Base-by-base conservation (phyloP, 1,284 basidiomycete species). In the Ganoderma sinense region DNA sequence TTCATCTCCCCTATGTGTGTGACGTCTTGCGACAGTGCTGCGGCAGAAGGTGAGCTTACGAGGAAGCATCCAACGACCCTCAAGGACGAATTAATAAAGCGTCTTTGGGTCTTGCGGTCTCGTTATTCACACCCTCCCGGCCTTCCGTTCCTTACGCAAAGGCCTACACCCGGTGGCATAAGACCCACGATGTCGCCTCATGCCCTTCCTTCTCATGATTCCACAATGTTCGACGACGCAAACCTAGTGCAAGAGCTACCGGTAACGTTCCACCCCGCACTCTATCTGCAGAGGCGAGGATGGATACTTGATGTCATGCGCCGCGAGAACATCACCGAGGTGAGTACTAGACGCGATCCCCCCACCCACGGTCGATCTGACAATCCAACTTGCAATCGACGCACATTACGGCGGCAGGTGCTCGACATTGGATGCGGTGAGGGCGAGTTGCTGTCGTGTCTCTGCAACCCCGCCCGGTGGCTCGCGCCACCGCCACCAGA, bases 381-480 rank as follows among this genome's bases (percentile, higher is more conserved):
- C 23, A 18, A 33, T 41, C 66, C 14, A 62, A 31, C 7, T n/a
- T 23, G 18, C 39, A 6, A 48, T 69, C 33, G n/a, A 55, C 65
- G 26, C 66, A 33, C 29, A 39, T 60, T 39, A 10, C n/a, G 60
- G 51, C 36, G 61, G 40, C 74, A 94, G 94, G 85, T 95, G 14
- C 81, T 95, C 58, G 94, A 96, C 75, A 82, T 94, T 31, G 94
- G 94, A 5, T 96, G 94, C 74, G 94, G 94, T 48, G 89, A 93
- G 80, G 94, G 94, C 31, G 84, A 89, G 59, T 84, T 95, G 10
- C 85, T 95, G n/a, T 78, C 83, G 1, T 87, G 89, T 16, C 87
- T 96, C 20, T 88, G 87, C 72, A 88, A 93, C 76, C 89, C 94
- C 0, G 88, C 94, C 2, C 88, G 90, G 2, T 92, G 91, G 87